Base-by-base conservation (phyloP, 2,329 filamentous ascomycete species). In the Drechslera avenae region DNA sequence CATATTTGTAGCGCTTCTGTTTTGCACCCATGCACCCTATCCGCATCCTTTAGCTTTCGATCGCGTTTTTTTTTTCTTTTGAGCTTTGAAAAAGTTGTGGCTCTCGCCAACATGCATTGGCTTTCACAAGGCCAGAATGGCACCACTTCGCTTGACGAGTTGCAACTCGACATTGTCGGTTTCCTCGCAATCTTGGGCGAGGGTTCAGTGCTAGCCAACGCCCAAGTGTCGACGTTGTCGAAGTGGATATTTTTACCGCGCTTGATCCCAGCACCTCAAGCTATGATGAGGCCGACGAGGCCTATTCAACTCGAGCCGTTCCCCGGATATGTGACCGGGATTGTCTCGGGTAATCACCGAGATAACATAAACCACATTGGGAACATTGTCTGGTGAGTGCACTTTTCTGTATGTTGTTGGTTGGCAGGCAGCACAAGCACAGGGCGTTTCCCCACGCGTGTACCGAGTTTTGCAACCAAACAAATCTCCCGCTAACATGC, bases 81-180 rank as follows among this genome's bases (percentile, higher is more conserved):
- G 42, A 57, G 40, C n/a, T 42, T 49, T 46, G 39, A 48, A 28
- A 19, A 36, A 40, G 8, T 39, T 14, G 31, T 28, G 26, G 26
- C 26, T 26, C 41, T 50, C n/a, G 12, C 21, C 47, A 52, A 46
- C 17, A 70, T 71, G 67, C 70, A 72, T 54, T 77, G 74, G 74
- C 64, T 75, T 10, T 61, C 67, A 50, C 32, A 46, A 9, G 54
- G 64, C 30, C 52, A 59, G 28, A 39, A 62, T 40, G 68, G 66
- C 17, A 50, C 50, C 5, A 39, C 48, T 28, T 45, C 56, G 9
- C 60, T 76, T 18, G 54, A 68, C 9, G 64, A 74, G 41, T 73
- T 82, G 42, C 79, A 82, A 58, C 75, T 82, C 39, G 80, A 83
- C 59, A 81, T 82, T 39, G 80, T 83, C 51, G 80, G 80, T 63